A percentile compares a stretch with the other conserved stretches of the same genome.
phyloP scores from a whole-genome alignment of 2,329 filamentous ascomycete species.

The Cyanodermella asteris region DNA sequence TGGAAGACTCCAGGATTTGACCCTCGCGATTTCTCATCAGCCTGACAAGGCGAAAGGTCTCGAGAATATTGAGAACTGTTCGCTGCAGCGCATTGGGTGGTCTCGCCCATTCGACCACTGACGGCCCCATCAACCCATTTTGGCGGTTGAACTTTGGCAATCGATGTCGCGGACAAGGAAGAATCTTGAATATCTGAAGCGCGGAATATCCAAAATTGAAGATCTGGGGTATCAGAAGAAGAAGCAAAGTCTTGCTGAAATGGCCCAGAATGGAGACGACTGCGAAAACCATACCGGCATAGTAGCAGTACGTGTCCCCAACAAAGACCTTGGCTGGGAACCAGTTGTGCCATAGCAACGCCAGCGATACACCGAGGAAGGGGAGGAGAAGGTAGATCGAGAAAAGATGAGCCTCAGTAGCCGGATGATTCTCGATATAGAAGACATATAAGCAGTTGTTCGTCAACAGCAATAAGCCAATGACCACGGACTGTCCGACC shows the following conservation, averaged over 20 bases:
- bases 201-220: slow-evolving; percentile 92
- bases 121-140: slow-evolving; percentile 69
- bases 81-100: slow-evolving; percentile 47
- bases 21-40: slow-evolving; percentile 47
- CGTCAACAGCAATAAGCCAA: slow-evolving; percentile 59
- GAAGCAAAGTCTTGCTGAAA: slow-evolving; percentile 87
- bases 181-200: slow-evolving; percentile 72
- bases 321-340: slow-evolving; percentile 90
- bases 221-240: slow-evolving; percentile 80
- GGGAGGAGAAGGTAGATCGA: slow-evolving; percentile 86
- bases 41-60: slow-evolving; percentile 43
- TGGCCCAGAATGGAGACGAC: slow-evolving; percentile 92
- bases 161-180: slow-evolving; percentile 83
- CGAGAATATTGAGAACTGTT: slow-evolving; percentile 43
- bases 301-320: slow-evolving; percentile 98
- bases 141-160: slow-evolving; percentile 72
- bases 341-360: slow-evolving; percentile 81
- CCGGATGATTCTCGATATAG: slow-evolving; percentile 59
- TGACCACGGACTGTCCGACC: slow-evolving; percentile 79
- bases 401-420: slow-evolving; percentile 88
- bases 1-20: slow-evolving; percentile 56
- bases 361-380: slow-evolving; percentile 78
- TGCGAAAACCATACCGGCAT: slow-evolving; percentile 96
- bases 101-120: slow-evolving; percentile 52
- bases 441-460: slow-evolving; percentile 65